phyloP scores from a whole-genome alignment of 2,329 filamentous ascomycete species.

The Dactylellina sp. region DNA sequence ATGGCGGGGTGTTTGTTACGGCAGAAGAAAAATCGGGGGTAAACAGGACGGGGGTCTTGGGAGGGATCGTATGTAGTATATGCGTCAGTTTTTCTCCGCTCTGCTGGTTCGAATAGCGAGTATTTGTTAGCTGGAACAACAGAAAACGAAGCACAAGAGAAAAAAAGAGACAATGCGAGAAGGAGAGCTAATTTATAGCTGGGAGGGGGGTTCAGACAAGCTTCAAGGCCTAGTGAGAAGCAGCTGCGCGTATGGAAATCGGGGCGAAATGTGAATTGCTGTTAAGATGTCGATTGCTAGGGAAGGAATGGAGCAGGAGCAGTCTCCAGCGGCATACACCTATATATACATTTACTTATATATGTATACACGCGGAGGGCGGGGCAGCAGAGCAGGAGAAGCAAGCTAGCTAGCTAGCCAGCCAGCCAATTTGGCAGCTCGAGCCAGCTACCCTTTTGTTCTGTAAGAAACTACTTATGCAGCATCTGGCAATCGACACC shows the following conservation, averaged over 20 bases:
- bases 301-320: neutral
- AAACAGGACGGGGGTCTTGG: neutral
- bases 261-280: neutral
- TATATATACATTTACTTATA: too few species aligned
- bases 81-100: conserved; percentile 10
- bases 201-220: neutral
- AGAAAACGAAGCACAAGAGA: neutral
- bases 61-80: neutral
- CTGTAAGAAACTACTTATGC: too few species aligned
- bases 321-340: too few species aligned
- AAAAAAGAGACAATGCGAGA: conserved; percentile 1
- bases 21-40: neutral
- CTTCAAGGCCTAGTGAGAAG: neutral
- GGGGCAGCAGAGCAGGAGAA: neutral
- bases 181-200: conserved; percentile 30
- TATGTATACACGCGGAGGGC: neutral
- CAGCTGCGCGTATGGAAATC: neutral
- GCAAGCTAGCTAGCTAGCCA: neutral
- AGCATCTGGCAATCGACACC: neutral
- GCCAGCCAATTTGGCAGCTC: neutral
- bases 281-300: neutral
- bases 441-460: too few species aligned
- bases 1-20: neutral
- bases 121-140: neutral
- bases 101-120: neutral